Evolutionary conservation across 2,329 filamentous ascomycete genomes (phyloP).

Genomic region (Teratosphaeria nubilosa): DNA sequence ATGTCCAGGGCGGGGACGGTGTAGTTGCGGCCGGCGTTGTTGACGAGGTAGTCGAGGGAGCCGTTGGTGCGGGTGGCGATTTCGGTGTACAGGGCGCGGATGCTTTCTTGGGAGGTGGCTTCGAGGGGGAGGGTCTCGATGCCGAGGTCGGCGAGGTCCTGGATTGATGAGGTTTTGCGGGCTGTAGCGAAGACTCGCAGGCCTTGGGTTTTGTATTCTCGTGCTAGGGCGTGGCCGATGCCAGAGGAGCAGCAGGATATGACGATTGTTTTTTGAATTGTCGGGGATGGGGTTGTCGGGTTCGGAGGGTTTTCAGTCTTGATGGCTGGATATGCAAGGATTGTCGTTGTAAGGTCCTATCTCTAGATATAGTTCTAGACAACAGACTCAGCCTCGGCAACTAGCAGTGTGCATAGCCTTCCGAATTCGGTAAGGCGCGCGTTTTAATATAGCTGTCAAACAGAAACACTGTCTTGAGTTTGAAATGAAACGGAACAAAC

Average conservation of each 20-base stretch:
- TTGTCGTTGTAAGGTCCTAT: not conserved
- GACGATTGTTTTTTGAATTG: slow-evolving; percentile 20
- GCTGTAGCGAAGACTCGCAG: slow-evolving; percentile 50
- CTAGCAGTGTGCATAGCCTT: not conserved
- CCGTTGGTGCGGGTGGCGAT: slow-evolving; percentile 32
- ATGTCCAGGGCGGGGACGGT: slow-evolving; percentile 46
- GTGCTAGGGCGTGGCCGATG: slow-evolving; percentile 49
- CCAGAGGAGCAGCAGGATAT: slow-evolving; percentile 40
- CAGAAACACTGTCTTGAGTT: too few relatives aligned
- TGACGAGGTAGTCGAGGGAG: slow-evolving; percentile 38
- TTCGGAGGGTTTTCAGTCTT: not conserved
- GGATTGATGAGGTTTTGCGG: slow-evolving; percentile 39
- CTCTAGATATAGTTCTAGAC: not conserved
- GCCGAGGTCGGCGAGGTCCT: slow-evolving; percentile 38
- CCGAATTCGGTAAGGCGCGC: not conserved
- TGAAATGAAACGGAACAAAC: too few relatives aligned
- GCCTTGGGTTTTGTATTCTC: slow-evolving; percentile 45
- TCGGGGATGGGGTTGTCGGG: not conserved
- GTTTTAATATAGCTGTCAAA: not conserved
- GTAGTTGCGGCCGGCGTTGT: slow-evolving; percentile 46
- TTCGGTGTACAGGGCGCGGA: slow-evolving; percentile 37
- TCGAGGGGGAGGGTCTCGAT: slow-evolving; percentile 47
- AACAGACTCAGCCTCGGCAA: not conserved
- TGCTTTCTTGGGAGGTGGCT: slow-evolving; percentile 41
- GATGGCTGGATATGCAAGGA: not conserved